Evolutionary conservation across 2,329 filamentous ascomycete genomes (phyloP), one percentile per base, ranked within the genome.

Genomic region (Colletotrichum phormii): DNA sequence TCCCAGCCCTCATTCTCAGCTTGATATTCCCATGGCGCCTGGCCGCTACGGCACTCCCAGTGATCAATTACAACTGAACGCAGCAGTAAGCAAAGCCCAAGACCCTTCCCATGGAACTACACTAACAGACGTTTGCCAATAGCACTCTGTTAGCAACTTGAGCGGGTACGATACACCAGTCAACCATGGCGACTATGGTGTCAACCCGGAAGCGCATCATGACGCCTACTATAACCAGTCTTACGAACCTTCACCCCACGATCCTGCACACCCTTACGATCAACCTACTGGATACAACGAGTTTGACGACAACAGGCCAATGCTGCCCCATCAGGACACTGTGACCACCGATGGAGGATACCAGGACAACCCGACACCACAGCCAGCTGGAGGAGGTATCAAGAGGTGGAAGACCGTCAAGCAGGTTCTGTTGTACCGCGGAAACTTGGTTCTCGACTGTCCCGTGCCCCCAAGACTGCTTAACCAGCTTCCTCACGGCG

Each of bases 351-450:
- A 87, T 49, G 80, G 42, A 22, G 42, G 82, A 1, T 89, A 87
- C 76, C 79, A 81, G 60, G 88, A 89, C 67, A 82, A 86, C 22
- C 82, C 83, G 11, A 78, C 79, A 53, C 78, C 79, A 35, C 80
- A 80, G 29, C 86, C 88, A 87, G 76, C 89, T 87, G 68, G 89
- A 86, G 68, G 89, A 86, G 75, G 89, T 5, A 91, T 98, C 76
- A 93, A 94, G 82, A 90, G 97, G 81, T 98, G 95, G 94, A 99
- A 98, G 87, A 99, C 97, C 0, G 96, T 99, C 61, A 99, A 98
- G 84, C 95, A 98, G 85, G 96, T 99, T n/a, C 92, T 97, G 78
- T 85, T 99, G 65, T 99, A 98, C 87, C 93, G 97, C 76, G 97
- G 97, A 75, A 99, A 99, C 83, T 89, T 99, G 78, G 95, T 99